Conservation (phyloP, 306 rosid genomes). For the Vigna radiata region DNA sequence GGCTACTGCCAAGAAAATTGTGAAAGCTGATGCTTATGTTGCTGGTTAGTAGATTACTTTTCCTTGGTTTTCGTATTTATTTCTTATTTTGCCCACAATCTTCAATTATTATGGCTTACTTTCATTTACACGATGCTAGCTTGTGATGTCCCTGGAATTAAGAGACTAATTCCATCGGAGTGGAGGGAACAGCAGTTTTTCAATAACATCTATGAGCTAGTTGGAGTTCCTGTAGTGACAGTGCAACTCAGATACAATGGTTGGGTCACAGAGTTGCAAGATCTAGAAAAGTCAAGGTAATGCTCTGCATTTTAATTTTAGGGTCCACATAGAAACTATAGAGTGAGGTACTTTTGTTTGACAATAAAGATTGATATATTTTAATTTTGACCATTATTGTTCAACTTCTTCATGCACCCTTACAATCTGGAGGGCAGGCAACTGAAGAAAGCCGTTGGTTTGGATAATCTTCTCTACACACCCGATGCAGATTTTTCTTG, state of each 20-base stretch:
- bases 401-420: conserved; percentile 46
- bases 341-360: conserved; percentile 13
- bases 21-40: conserved; percentile 93
- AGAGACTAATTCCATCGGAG: conserved; percentile 79
- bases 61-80: conserved; percentile 25
- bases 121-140: conserved; percentile 67
- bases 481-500: conserved; percentile 99
- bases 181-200: conserved; percentile 89
- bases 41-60: conserved; percentile 73
- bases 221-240: conserved; percentile 99
- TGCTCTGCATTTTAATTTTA: conserved; percentile 40
- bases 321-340: conserved; percentile 24
- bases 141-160: conserved; percentile 97
- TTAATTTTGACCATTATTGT: conserved; percentile 10
- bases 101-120: conserved; percentile 36
- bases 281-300: conserved; percentile 93
- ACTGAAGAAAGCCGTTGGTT: conserved; percentile 76
- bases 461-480: conserved; percentile 96
- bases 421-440: conserved; percentile 62
- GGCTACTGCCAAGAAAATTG: conserved; percentile 87
- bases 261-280: conserved; percentile 97
- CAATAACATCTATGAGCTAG: conserved; percentile 79
- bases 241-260: conserved; percentile 98
- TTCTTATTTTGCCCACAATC: conserved; percentile 28
- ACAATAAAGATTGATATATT: conserved; percentile 11